Evolutionary conservation across 352 stramenopile species (phyloP).

Genomic region (Globisporangium rhizosaccharum): DNA sequence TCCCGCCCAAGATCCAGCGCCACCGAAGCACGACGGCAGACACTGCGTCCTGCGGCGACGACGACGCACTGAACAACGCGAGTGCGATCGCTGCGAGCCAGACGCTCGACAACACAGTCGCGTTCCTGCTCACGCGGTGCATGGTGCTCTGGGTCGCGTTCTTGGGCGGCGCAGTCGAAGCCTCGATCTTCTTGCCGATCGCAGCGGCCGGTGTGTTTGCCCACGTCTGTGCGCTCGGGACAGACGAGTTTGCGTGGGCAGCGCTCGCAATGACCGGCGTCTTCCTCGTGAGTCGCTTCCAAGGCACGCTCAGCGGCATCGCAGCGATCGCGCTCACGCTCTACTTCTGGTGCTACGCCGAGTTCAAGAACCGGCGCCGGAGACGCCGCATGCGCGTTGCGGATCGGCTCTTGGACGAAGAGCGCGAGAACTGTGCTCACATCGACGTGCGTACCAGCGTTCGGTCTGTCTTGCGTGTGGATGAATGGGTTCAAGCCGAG

Average conservation of each 20-base stretch:
- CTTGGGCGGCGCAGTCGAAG: conserved; percentile 21
- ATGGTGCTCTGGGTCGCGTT: conserved; percentile 29
- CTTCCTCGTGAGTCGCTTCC: conserved; percentile 27
- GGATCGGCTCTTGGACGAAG: conserved; percentile 18
- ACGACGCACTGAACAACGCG: neutral
- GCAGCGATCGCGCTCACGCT: conserved; percentile 26
- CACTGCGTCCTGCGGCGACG: neutral
- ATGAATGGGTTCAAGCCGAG: neutral
- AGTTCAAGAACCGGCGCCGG: conserved; percentile 36
- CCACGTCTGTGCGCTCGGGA: conserved; percentile 22
- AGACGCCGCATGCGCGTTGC: conserved; percentile 17
- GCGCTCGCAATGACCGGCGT: conserved; percentile 27
- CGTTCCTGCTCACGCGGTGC: conserved; percentile 16
- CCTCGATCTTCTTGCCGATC: conserved; percentile 62
- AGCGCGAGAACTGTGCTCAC: conserved; percentile 26
- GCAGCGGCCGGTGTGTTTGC: conserved; percentile 36
- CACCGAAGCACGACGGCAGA: neutral
- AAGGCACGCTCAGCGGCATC: conserved; percentile 43
- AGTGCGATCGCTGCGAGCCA: conserved; percentile 4
- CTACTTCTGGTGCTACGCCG: conserved; percentile 54
- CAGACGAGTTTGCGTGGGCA: conserved; percentile 24
- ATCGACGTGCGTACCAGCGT: conserved; percentile 16
- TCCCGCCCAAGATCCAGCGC: conserved; percentile 12
- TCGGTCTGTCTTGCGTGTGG: neutral
- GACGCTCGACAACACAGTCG: conserved; percentile 14